Base-by-base conservation (phyloP, 106 monocot species). In the Phalaenopsis aphrodite region DNA sequence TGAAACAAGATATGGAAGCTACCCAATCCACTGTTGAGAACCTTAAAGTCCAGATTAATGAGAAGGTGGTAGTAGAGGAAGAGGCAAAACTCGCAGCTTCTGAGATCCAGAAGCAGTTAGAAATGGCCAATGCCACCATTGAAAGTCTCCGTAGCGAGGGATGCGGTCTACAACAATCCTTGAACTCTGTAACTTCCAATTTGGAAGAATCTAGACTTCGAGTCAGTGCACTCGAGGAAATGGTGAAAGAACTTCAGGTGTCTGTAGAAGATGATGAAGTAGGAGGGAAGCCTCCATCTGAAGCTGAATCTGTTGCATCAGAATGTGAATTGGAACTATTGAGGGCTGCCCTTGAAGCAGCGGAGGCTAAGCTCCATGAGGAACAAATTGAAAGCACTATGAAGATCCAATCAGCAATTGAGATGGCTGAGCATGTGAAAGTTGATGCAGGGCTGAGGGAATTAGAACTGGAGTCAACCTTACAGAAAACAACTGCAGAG, bases 101-200 rank as follows among this genome's bases (percentile, higher is more conserved):
- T 56, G 92, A 90, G 37, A 85, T 85, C 68, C 88, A 85, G 47
- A 74, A 81, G 78, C 88, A 96, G 72, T 81, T 96, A 75, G 93
- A 91, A 82, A 73, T 83, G 24, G 88, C 93, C 15, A 89, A 87
- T 30, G 57, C 38, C 19, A 89, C 89, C 3, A 82, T 98, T 2
- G 90, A 90, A 5, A 76, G 82, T 78, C 81, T 92, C 42, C 84
- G 84, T 45, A 74, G 75, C 47, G 91, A 93, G 42, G 88, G 89
- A 1, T 65, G 78, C 8, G 90, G 91, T 75, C 78, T 88, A 23
- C 64, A 86, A 75, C 87, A 93, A 41, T 84, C 85, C 37, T 87
- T 90, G 52, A 86, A 85, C 66, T 55, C 45, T 21, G 80, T 79
- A 24, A 78, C 78, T n/a, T 79, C 76, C 17, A 90, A 94, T 83